Base-by-base conservation (phyloP, 148 eudicot species). In the Salicornia ramosissima region DNA sequence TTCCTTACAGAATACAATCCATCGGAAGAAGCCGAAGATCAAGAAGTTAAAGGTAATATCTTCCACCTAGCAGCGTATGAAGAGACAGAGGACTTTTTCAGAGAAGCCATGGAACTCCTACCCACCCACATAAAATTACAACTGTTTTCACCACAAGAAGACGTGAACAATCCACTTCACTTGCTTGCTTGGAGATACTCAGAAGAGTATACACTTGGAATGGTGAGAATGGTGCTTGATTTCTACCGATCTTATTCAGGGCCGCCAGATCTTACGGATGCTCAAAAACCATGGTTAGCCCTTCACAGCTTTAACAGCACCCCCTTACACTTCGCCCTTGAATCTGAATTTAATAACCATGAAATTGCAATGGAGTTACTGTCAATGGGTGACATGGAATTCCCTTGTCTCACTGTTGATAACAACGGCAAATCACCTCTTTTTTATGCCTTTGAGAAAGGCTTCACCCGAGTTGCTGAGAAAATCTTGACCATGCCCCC, bases 371-470 rank as follows among this genome's bases (percentile, higher is more conserved):
- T 47, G 58, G 54, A 61, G 31, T 9, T 71, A 24, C 3, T 62
- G 57, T 33, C 51, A 14, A 46, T 71, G 67, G 67, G 61, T 49
- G n/a, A n/a, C n/a, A 7, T 16, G 49, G 63, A 55, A 22, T 40
- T 39, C 4, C 51, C 14, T 33, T 26, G 55, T 25, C 1, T 31
- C 18, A 26, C 26, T 13, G 42, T 66, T 26, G 69, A 66, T 22
- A 4, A 26, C 4, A 1, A 26, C 0, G 56, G 36, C 10, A 46
- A 66, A 1, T 28, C 21, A 6, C 56, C 69, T 0, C 36, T 66
- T 5, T 66, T 26, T 56, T 22, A 15, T 16, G 69, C 69, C 2
- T 5, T 66, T 7, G 8, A 15, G 2, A 45, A 28, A 5, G 56
- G 56, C 4, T 28, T 4, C 22, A 30, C 1, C 15, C 7, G 0